phyloP scores from a whole-genome alignment of 1,284 basidiomycete genomes.

The Lentinus polychrous region DNA sequence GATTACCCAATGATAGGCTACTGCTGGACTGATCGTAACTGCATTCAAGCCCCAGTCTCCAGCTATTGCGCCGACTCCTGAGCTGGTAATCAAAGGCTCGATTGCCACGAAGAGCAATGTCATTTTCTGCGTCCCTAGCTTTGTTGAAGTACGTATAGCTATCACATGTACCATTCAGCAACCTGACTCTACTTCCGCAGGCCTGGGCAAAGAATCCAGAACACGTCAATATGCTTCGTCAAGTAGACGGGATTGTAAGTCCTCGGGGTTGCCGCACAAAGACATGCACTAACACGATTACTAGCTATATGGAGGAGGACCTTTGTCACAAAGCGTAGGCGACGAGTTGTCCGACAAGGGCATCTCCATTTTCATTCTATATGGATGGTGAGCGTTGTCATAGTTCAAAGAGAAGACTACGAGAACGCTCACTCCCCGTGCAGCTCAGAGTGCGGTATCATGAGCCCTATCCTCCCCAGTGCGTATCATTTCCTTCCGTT shows the following conservation, averaged over 20 bases:
- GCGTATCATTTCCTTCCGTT: background rate
- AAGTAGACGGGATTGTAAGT: constrained; percentile 11
- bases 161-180: background rate
- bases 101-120: constrained; percentile 12
- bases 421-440: background rate
- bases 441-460: constrained; percentile 9
- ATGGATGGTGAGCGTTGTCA: constrained; percentile 20
- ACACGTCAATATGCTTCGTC: constrained; percentile 6
- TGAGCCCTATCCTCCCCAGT: constrained; percentile 3
- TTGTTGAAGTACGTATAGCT: constrained; percentile 11
- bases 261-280: too few species aligned
- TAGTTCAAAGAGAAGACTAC: background rate
- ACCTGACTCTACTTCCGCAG: background rate
- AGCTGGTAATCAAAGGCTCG: constrained; percentile 11
- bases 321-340: constrained; percentile 23
- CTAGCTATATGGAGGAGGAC: constrained; percentile 26
- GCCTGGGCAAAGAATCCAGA: constrained; percentile 7
- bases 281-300: too few species aligned
- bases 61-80: constrained; percentile 15
- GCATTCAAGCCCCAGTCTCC: constrained; percentile 16
- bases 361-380: constrained; percentile 21
- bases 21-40: background rate
- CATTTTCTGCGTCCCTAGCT: constrained; percentile 18
- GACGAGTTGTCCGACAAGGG: constrained; percentile 19
- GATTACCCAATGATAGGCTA: background rate